Evolutionary conservation across 257 asterid species (phyloP).

Genomic region (Paraleonurus japonicus): DNA sequence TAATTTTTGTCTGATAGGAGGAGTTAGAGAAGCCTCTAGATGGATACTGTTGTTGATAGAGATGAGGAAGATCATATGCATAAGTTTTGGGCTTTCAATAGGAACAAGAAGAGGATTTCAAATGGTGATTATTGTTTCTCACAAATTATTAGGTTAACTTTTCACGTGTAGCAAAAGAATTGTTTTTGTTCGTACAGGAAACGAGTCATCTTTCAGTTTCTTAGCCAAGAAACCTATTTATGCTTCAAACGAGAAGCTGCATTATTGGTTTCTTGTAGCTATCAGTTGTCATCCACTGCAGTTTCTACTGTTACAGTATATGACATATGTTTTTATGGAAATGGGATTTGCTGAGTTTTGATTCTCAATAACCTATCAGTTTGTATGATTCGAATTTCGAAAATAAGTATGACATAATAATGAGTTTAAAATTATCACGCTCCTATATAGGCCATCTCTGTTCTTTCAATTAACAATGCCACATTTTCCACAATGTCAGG

Average conservation of each 20-base stretch:
- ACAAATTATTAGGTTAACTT: background rate
- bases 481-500: conserved; percentile 41
- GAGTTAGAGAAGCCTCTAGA: background rate
- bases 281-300: background rate
- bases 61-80: background rate
- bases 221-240: background rate
- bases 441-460: background rate
- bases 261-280: background rate
- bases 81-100: background rate
- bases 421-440: background rate
- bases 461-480: conserved; percentile 1
- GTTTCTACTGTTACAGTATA: background rate
- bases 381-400: background rate
- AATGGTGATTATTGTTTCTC: background rate
- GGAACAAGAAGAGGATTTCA: background rate
- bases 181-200: background rate
- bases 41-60: background rate
- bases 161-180: background rate
- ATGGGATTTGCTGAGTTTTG: conserved; percentile 4
- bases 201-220: conserved; percentile 5
- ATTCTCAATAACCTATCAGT: background rate
- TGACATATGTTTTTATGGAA: background rate
- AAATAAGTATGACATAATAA: background rate
- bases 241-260: background rate
- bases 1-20: background rate